phyloP scores from a whole-genome alignment of 2,329 filamentous ascomycete species.

The Diaporthe longicolla region DNA sequence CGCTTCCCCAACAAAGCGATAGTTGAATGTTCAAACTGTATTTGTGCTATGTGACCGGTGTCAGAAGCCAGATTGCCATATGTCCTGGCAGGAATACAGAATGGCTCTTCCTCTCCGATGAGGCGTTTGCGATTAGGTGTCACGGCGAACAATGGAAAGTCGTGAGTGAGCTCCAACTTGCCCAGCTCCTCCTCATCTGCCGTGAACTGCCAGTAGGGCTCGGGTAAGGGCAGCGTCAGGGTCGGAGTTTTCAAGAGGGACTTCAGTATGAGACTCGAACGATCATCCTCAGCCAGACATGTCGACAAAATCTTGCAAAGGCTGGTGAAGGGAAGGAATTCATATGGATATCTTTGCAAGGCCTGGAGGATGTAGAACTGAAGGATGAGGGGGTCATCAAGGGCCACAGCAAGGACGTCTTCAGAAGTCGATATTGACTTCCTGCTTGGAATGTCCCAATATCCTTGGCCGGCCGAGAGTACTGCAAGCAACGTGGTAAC shows the following conservation, averaged over 20 bases:
- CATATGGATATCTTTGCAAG: conserved; percentile 85
- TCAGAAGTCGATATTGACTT: conserved; percentile 55
- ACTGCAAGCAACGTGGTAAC: conserved; percentile 76
- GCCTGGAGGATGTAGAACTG: conserved; percentile 76
- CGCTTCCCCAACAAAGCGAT: conserved; percentile 84
- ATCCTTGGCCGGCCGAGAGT: conserved; percentile 67
- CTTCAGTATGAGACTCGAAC: conserved; percentile 60
- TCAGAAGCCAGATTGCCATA: conserved; percentile 82
- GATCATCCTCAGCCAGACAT: conserved; percentile 56
- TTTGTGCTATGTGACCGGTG: conserved; percentile 79
- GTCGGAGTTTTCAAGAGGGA: conserved; percentile 78
- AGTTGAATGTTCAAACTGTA: conserved; percentile 85
- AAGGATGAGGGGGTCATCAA: conserved; percentile 70
- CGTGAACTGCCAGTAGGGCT: conserved; percentile 79
- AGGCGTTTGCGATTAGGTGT: conserved; percentile 60
- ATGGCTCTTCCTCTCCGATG: conserved; percentile 62
- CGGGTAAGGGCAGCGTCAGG: conserved; percentile 83
- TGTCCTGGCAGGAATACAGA: conserved; percentile 76
- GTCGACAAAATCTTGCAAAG: conserved; percentile 77
- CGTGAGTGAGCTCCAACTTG: conserved; percentile 76
- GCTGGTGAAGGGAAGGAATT: conserved; percentile 83
- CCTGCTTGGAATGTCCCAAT: conserved; percentile 65
- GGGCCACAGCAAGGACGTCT: conserved; percentile 57
- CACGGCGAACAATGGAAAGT: conserved; percentile 74
- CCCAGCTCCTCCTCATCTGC: conserved; percentile 91